Evolutionary conservation across 2,329 filamentous ascomycete species (phyloP).

Genomic region (Penicillium sp.): DNA sequence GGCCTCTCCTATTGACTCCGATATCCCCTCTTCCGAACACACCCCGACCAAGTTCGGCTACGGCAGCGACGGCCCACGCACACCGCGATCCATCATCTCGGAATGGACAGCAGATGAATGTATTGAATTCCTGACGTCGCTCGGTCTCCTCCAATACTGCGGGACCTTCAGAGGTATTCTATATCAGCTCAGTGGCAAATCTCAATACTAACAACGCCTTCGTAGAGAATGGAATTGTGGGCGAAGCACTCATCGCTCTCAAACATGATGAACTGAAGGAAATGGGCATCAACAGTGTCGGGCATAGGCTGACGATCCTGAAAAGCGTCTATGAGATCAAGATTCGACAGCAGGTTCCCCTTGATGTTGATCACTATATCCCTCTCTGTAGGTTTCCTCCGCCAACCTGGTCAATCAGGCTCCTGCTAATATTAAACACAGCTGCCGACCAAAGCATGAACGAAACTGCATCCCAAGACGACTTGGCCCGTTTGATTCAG

Average conservation of each 20-base stretch:
- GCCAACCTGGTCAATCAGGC: conserved; percentile 6
- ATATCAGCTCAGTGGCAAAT: not conserved
- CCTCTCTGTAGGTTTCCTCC: conserved; percentile 68
- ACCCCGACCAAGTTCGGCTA: conserved; percentile 62
- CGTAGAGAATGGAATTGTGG: conserved; percentile 87
- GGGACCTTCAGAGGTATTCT: conserved; percentile 76
- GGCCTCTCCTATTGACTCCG: conserved; percentile 56
- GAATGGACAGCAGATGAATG: conserved; percentile 77
- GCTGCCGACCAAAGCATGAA: conserved; percentile 89
- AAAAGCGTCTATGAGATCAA: conserved; percentile 97
- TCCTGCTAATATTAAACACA: conserved; percentile 39
- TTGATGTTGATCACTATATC: conserved; percentile 91
- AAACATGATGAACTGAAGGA: conserved; percentile 92
- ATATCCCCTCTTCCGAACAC: conserved; percentile 59
- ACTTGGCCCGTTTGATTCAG: conserved; percentile 86
- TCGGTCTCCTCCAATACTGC: conserved; percentile 79
- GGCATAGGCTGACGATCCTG: conserved; percentile 88
- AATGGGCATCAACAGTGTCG: conserved; percentile 89
- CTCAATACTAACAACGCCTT: not conserved
- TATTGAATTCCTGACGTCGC: conserved; percentile 78
- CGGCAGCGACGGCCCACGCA: conserved; percentile 50
- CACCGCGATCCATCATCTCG: conserved; percentile 56
- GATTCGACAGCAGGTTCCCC: conserved; percentile 83
- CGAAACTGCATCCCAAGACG: conserved; percentile 83
- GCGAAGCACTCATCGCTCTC: conserved; percentile 83